Percentiles rank a stretch among this genome's conserved stretches.
phyloP scores from a whole-genome alignment of 306 rosid species.

The Fagus crenata region DNA sequence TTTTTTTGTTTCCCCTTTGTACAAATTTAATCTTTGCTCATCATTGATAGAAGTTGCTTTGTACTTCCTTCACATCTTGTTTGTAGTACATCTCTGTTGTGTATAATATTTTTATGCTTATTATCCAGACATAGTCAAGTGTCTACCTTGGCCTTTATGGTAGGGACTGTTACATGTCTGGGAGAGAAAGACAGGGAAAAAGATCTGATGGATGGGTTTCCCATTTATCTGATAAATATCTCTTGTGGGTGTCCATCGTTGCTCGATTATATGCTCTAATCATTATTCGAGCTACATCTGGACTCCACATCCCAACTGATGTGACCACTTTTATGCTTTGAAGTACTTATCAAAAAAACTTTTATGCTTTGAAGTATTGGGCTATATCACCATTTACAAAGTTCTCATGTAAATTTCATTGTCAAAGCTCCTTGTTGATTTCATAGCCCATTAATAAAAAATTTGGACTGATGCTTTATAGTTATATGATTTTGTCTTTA shows the following conservation, averaged over 20 bases:
- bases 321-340: no score
- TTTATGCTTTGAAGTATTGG: neutral
- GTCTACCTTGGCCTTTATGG: no score
- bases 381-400: neutral
- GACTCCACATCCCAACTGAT: no score
- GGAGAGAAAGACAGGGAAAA: no score
- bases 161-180: no score
- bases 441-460: neutral
- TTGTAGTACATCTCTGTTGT: neutral
- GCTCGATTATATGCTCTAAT: no score
- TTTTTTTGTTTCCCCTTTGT: neutral
- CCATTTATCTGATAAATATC: no score
- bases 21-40: neutral
- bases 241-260: no score
- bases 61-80: neutral
- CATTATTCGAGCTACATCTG: no score
- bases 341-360: no score
- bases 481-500: neutral
- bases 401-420: neutral
- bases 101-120: neutral
- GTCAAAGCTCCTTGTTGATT: neutral
- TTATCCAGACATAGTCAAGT: no score
- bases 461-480: neutral
- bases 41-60: neutral
- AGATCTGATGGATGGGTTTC: no score